phyloP scores from a whole-genome alignment of 179 eudicot species.

The Camellia oleifera region DNA sequence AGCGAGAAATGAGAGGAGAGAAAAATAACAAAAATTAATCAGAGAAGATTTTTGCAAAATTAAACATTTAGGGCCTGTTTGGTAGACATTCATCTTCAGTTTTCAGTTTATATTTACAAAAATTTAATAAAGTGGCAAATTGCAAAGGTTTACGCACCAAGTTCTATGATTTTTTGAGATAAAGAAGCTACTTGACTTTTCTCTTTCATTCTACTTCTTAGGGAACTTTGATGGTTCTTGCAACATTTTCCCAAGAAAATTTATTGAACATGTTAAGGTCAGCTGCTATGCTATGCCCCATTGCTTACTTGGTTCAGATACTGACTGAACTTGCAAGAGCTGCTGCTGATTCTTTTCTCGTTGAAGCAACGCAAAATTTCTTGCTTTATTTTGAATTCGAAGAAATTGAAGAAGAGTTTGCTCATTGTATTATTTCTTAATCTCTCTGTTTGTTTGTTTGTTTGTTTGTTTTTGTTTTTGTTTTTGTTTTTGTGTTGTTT shows the following conservation, averaged over 20 bases:
- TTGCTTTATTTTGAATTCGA: background rate
- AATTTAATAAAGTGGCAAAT: too few relatives aligned
- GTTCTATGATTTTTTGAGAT: background rate
- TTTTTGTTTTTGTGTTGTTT: background rate
- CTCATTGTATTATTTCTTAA: background rate
- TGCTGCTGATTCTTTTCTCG: slow-evolving; percentile 47
- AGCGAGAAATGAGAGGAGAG: too few relatives aligned
- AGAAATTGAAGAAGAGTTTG: background rate
- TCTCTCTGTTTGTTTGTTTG: background rate
- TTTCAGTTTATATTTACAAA: too few relatives aligned
- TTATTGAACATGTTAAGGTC: slow-evolving; percentile 53
- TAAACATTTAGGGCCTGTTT: too few relatives aligned
- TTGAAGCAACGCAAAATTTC: slow-evolving; percentile 37
- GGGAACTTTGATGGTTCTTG: slow-evolving; percentile 77
- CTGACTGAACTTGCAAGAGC: slow-evolving; percentile 47
- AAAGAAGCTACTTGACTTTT: background rate
- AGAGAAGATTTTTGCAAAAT: too few relatives aligned
- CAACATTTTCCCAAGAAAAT: slow-evolving; percentile 53
- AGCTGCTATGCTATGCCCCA: slow-evolving; percentile 71
- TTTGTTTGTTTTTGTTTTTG: background rate
- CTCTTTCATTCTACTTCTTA: slow-evolving; percentile 14
- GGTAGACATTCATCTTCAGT: too few relatives aligned
- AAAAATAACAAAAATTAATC: too few relatives aligned
- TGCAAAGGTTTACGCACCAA: background rate
- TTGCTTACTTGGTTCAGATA: slow-evolving; percentile 66